These are phyloP conservation scores for Candida jianshihensis DNA, from an alignment of 805 yeast species.

Conservation along the genomic window DNA sequence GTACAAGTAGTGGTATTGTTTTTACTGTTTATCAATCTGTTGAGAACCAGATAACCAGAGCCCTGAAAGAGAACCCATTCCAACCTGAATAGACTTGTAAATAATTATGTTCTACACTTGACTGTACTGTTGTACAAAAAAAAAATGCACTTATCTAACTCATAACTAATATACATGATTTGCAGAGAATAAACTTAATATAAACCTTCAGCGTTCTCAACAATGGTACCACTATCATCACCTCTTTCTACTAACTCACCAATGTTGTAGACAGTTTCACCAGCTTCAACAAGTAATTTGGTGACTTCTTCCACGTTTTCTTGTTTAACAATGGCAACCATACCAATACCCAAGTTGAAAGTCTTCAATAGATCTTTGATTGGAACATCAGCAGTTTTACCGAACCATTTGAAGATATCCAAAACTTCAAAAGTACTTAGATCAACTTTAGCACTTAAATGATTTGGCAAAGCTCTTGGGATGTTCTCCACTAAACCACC, in stretches of 20 bases:
- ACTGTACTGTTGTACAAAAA: not conserved
- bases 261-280: slow-evolving; percentile 69
- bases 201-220: slow-evolving; percentile 31
- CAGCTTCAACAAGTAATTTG: slow-evolving; percentile 47
- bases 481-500: slow-evolving; percentile 96
- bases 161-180: not conserved
- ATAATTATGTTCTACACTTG: not conserved
- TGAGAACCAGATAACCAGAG: slow-evolving; percentile 37
- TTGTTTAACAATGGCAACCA: slow-evolving; percentile 78
- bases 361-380: slow-evolving; percentile 79
- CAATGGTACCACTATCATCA: slow-evolving; percentile 44
- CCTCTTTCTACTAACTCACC: slow-evolving; percentile 50
- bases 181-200: slow-evolving; percentile 11
- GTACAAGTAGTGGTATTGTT: slow-evolving; percentile 65
- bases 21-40: slow-evolving; percentile 55
- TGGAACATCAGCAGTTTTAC: slow-evolving; percentile 87
- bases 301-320: slow-evolving; percentile 56
- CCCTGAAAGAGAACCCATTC: slow-evolving; percentile 32
- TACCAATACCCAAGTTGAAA: slow-evolving; percentile 93
- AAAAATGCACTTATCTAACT: not conserved
- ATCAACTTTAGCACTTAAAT: slow-evolving; percentile 76
- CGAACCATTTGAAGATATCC: slow-evolving; percentile 90
- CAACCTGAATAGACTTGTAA: slow-evolving; percentile 19
- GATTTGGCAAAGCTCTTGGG: slow-evolving; percentile 86
- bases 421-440: slow-evolving; percentile 79